Base-by-base conservation (phyloP, 176 grass and related monocot species). In the Musa troglodytarum region DNA sequence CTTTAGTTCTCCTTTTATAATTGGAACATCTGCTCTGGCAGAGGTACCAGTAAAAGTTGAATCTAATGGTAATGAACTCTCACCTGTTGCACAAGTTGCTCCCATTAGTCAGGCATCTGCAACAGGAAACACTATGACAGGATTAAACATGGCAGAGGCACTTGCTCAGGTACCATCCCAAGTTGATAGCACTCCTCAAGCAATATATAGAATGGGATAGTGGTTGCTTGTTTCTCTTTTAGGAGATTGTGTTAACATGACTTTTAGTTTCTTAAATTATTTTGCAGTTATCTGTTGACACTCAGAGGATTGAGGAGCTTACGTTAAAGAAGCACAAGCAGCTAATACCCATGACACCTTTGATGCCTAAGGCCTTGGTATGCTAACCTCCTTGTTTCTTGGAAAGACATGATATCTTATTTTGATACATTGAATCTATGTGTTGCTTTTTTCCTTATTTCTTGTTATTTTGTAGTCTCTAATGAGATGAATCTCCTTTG, bases 101-200 rank as follows among this genome's bases (percentile, higher is more conserved):
- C 62, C 28, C 19, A 17, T 77, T 34, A 80, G 8, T 69, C 71
- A 80, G n/a, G 26, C 17, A 51, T 63, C 79, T 11, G 11, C 50
- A 58, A 34, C 68, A 14, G 63, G 29, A 26, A 58, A 26, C 63
- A 43, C 58, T 68, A 22, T 24, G 17, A 55, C 73, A 28, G 83
- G 83, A 55, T 82, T 86, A 76, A 86, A 86, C 77, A 86, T 86
- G 84, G 79, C 79, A 9, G 84, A 86, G 65, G 74, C 84, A 25
- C 76, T 86, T 17, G 68, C 84, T 28, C 84, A 82, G 59, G 74
- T 69, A 59, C 79, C 84, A 61, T 86, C 79, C 51, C 69, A 80
- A 77, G 69, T 21, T 78, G 74, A 63, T 70, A 81, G 67, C 50
- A 64, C 79, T 34, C 79, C 79, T 22, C 84, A 86, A 79, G 83